Evolutionary conservation across 768 basidiomycete species (phyloP).

Genomic region (Lactarius psammicola): DNA sequence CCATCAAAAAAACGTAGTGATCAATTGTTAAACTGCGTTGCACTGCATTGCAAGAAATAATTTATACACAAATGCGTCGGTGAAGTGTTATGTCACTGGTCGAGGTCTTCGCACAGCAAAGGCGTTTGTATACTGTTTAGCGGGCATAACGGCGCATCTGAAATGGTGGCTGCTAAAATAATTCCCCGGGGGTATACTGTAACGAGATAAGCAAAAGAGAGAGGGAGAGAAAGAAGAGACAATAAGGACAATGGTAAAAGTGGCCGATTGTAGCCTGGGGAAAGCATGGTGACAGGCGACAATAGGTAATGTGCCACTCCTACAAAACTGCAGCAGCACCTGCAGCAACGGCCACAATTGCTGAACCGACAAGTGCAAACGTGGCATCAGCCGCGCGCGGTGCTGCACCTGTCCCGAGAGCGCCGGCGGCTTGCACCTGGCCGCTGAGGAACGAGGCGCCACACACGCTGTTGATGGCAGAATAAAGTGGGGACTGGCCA

Average conservation of each 20-base stretch:
- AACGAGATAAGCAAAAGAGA: constrained; percentile 21
- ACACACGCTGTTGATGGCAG: constrained; percentile 59
- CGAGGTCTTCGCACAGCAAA: constrained; percentile 24
- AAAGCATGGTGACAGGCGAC: constrained; percentile 6
- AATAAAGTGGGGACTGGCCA: constrained; percentile 66
- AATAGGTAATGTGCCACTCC: neutral
- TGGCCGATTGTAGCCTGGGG: constrained; percentile 1
- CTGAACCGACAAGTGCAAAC: constrained; percentile 34
- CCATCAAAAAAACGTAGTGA: neutral
- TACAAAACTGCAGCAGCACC: constrained; percentile 35
- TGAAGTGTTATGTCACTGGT: neutral
- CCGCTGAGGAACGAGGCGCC: constrained; percentile 67
- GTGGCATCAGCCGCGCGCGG: constrained; percentile 32
- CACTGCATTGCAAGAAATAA: constrained; percentile 5
- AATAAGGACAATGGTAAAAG: neutral
- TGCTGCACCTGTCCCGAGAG: constrained; percentile 42
- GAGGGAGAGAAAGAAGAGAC: neutral
- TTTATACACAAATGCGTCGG: constrained; percentile 12
- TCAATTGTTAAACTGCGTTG: neutral
- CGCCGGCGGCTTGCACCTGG: constrained; percentile 67
- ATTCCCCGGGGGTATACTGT: constrained; percentile 21
- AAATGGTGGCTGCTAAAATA: constrained; percentile 9
- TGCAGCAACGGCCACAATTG: constrained; percentile 38
- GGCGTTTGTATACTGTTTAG: constrained; percentile 11
- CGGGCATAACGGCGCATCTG: constrained; percentile 6